Base-by-base conservation (phyloP, 257 asterid species). In the Nicotiana obtusifolia region DNA sequence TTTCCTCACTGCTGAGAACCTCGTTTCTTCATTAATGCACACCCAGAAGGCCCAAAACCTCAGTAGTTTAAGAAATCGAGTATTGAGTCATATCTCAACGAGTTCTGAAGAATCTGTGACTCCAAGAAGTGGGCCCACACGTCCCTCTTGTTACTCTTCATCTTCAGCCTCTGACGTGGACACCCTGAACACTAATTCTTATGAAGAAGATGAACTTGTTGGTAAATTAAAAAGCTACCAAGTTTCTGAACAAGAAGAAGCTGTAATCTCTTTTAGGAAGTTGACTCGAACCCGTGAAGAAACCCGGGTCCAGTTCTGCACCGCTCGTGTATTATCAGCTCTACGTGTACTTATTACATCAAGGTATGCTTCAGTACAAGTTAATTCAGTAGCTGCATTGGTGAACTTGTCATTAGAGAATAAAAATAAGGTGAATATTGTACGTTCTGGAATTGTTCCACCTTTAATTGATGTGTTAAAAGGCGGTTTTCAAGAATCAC, bases 401-500 rank as follows among this genome's bases (percentile, higher is more conserved):
- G 98, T 94, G 69, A 96, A 96, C 83, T 86, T 96, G 7, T 94
- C 99, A 1, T 30, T 96, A 19, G 98, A 96, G 85, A 90, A 91
- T 26, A 87, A 62, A n/a, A 96, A 93, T 90, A 96, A 94, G 83
- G 93, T 93, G 75, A 96, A 91, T 80, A 96, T 96, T 85, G 94
- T 96, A 0, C 87, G 99, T 17, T 93, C 98, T 0, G 99, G 99
- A 4, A 90, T 96, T 20, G 95, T 96, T 22, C 98, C 97, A 1
- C 91, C 93, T 10, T 24, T 96, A 68, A 92, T 96, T 83, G 95
- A 93, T 82, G 95, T 91, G 53, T 81, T 96, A 4, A 84, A 86
- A 30, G 88, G 89, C 19, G 98, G 98, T 31, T 85, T 80, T 79
- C 80, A 86, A 0, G 99, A 96, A 20, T 85, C 98, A 61, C 97